Base-by-base conservation (phyloP, 2,329 filamentous ascomycete species). In the Sordariomycetes sp. region DNA sequence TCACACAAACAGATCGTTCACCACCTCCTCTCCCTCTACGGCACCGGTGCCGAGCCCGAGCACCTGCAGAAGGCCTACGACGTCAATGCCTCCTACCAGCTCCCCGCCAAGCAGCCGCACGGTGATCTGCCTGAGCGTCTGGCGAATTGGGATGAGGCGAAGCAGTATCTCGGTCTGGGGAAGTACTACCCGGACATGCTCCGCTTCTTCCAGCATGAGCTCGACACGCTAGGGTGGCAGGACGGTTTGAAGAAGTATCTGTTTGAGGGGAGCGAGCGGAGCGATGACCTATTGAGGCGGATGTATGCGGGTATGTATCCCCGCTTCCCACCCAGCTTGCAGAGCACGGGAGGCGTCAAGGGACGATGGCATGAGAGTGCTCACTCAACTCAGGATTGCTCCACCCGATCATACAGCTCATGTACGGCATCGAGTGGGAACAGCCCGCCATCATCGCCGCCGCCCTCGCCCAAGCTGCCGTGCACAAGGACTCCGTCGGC, bases 401-500 rank as follows among this genome's bases (percentile, higher is more conserved):
- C 2, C 90, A 96, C 66, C 90, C 90, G 1, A 73, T 94, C 18
- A 92, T 96, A 61, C 90, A 96, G 67, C 79, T 96, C 22, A 88
- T 90, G 54, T 96, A 90, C 67, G 91, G 88, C 4, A 68, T 96
- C 40, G 90, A 96, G 68, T 96, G 90, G 74, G 69, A 79, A 11
- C 90, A 96, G 67, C 89, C 89, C 1, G 88, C 88, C 43, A 84
- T 96, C 60, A 78, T 96, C 32, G 89, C 90, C 6, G 83, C 93
- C 71, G 90, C 76, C 1, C 80, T 96, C 20, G 89, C 91, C 0
- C 86, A 95, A 72, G 78, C 87, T 1, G 83, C 87, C 8, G 81
- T 90, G 1, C 89, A 95, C 66, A 72, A 77, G 7, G 72, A 78
- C 51, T 79, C 79, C 69, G 75, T 87, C 1, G 73, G 71, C 1